These are phyloP conservation scores for Vinca major DNA, from an alignment of 305 asterid genomes.

Conservation along the genomic window DNA sequence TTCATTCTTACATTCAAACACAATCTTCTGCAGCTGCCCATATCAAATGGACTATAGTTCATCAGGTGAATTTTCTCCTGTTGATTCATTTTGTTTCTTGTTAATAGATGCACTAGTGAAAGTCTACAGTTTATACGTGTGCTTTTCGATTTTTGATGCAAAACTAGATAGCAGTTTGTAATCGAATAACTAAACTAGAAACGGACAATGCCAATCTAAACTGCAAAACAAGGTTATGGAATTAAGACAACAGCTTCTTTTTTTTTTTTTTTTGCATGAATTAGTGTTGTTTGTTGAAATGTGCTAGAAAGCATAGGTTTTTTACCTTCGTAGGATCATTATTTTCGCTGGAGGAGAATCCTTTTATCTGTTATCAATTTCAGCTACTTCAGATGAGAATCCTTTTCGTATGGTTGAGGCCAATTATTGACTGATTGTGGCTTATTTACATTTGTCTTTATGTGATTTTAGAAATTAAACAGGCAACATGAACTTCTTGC, in stretches of 20 bases:
- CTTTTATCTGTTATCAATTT: too few relatives aligned
- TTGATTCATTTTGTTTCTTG: not conserved
- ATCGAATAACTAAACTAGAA: too few relatives aligned
- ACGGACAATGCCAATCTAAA: not conserved
- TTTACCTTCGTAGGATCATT: not conserved
- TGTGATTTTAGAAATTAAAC: too few relatives aligned
- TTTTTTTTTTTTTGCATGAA: not conserved
- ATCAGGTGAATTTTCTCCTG: constrained; percentile 41
- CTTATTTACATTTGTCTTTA: too few relatives aligned
- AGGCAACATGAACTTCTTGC: too few relatives aligned
- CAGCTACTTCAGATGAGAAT: too few relatives aligned
- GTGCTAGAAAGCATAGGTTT: not conserved
- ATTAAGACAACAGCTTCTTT: not conserved
- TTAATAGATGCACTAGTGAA: not conserved
- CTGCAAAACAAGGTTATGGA: not conserved
- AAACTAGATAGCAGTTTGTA: not conserved
- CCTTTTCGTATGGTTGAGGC: too few relatives aligned
- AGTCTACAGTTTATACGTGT: not conserved
- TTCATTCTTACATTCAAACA: constrained; percentile 72
- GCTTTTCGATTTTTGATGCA: not conserved
- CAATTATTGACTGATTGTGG: too few relatives aligned
- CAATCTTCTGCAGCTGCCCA: constrained; percentile 78
- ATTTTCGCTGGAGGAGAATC: not conserved
- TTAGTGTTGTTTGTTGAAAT: not conserved
- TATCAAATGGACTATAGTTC: constrained; percentile 88